Base-by-base conservation (phyloP, 1,284 basidiomycete genomes). In the Cutaneotrichosporon sp. region DNA sequence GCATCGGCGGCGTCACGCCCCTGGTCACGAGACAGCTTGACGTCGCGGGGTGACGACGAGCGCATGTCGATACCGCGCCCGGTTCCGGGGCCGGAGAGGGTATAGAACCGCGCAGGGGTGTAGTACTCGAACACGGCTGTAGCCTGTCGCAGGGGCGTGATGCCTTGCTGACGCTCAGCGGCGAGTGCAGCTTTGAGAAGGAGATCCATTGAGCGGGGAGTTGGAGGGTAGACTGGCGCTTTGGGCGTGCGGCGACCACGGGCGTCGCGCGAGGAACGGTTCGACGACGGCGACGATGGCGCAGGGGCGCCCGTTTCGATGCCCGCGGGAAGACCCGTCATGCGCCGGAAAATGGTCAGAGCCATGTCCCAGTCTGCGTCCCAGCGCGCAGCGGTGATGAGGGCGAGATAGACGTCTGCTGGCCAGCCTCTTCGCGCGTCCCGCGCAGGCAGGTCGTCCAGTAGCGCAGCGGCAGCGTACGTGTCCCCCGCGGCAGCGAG, bases 381-480 rank as follows among this genome's bases (percentile, higher is more conserved):
- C 64, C 68, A 70, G 37, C 65, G 57, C 3, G 66, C 64, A 9
- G 65, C 62, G 15, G 51, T 53, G 17, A 74, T 51, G 7, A 61
- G 58, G 2, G 55, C 49, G 22, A 58, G 51, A 48, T 58, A 70
- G 1, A 59, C 59, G 13, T 59, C 51, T 3, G 46, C 20, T 8
- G 62, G 57, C 70, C 70, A 73, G 3, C 56, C 56, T 43, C 53
- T 44, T 15, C 49, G 43, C 35, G 46, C 60, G 14, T 55, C 56
- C 1, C 54, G 54, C 2, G 64, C 60, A 46, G 65, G 62, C 46
- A 61, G 65, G 23, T 38, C 46, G 20, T 68, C 64, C 3, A 72
- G 34, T 2, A 72, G 51, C 8, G 34, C 26, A 17, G 47, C 18
- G 13, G 59, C 62, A 12, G 51, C 53, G 36, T 54, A 45, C 21